These are phyloP conservation scores for Juncus inflexus DNA, from an alignment of 176 grass and related monocot genomes.

Conservation along the genomic window DNA sequence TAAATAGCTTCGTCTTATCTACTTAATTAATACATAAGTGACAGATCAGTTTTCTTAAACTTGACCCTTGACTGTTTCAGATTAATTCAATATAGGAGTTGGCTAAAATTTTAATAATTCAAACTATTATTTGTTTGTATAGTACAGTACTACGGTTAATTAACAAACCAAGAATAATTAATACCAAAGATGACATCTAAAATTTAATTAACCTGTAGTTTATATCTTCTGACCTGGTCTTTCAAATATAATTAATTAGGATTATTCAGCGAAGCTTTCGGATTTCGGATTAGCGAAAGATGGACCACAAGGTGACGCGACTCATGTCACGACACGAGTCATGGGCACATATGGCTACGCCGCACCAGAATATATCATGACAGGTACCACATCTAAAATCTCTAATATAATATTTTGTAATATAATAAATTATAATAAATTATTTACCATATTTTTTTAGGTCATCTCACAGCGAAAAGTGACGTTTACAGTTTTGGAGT, in stretches of 20 bases:
- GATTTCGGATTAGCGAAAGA: constrained; percentile 95
- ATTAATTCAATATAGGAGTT: too few species aligned
- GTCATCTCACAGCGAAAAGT: constrained; percentile 73
- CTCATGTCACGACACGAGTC: constrained; percentile 77
- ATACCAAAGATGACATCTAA: not conserved
- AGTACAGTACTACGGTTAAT: too few species aligned
- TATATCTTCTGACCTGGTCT: too few species aligned
- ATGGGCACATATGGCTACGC: constrained; percentile 90
- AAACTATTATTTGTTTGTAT: too few species aligned
- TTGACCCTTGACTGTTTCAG: not conserved
- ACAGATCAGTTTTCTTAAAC: not conserved
- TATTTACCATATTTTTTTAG: constrained; percentile 22
- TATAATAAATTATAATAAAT: not conserved
- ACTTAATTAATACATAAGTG: too few species aligned
- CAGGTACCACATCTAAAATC: constrained; percentile 17
- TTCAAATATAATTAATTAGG: constrained; percentile 31
- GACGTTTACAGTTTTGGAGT: constrained; percentile 85
- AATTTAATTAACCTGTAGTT: not conserved
- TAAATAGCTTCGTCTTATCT: not conserved
- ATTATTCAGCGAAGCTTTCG: constrained; percentile 73
- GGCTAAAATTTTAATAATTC: too few species aligned
- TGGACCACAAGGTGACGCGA: constrained; percentile 70
- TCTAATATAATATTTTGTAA: not conserved
- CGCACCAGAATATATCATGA: constrained; percentile 83
- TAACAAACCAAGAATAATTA: not conserved